phyloP scores from a whole-genome alignment of 306 rosid genomes.

The Prosopis cineraria region DNA sequence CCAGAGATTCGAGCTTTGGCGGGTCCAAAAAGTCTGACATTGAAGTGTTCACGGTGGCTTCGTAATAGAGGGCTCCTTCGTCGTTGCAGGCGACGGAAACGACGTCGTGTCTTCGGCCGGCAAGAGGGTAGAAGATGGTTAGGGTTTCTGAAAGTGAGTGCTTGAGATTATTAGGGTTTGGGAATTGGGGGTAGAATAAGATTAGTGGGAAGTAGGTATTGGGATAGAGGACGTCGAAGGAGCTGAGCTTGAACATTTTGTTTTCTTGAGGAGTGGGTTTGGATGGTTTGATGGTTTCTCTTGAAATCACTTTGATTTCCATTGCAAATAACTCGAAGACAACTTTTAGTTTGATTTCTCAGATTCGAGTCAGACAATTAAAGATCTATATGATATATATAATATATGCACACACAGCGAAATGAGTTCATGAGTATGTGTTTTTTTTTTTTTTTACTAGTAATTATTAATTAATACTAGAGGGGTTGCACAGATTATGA shows the following conservation, averaged over 20 bases:
- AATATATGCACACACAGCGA: neutral
- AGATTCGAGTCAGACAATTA: neutral
- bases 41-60: conserved; percentile 44
- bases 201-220: conserved; percentile 32
- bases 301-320: neutral
- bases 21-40: conserved; percentile 49
- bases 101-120: conserved; percentile 44
- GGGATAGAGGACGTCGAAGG: conserved; percentile 40
- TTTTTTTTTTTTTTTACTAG: neutral
- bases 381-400: neutral
- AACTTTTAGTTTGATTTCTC: neutral
- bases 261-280: neutral
- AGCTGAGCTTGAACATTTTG: conserved; percentile 25
- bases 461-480: neutral
- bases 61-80: conserved; percentile 51
- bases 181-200: conserved; percentile 36
- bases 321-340: neutral
- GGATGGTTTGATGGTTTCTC: neutral
- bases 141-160: conserved; percentile 51
- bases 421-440: neutral
- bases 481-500: neutral
- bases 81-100: conserved; percentile 45
- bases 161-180: conserved; percentile 30
- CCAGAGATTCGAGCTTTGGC: conserved; percentile 33
- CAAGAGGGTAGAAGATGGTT: conserved; percentile 52